Evolutionary conservation across 768 basidiomycete genomes (phyloP), one percentile per base, ranked within the genome.

Genomic region (Mycena venus): DNA sequence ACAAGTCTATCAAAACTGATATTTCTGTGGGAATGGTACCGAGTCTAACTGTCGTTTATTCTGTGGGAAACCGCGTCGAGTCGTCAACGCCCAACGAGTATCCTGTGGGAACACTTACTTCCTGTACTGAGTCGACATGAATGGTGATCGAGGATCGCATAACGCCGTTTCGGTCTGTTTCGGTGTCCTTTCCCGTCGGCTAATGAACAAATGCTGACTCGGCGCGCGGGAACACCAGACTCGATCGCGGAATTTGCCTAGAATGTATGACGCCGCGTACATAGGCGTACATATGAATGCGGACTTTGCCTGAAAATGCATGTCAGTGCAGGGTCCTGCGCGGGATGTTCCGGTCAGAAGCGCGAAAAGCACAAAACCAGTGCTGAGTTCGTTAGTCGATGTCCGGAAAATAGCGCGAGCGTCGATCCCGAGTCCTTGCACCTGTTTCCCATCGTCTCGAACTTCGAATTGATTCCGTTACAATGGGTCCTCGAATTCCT

Each of bases 191-290:
- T n/a, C 59, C 59, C n/a, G 14, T 12, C 68, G 68, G 49, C 60
- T 34, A 64, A n/a, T 27, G 59, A n/a, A n/a, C 12, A 21, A 19
- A 23, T 31, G 32, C 59, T 64, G 68, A 70, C 61, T 63, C 69
- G 61, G 58, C 34, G 60, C 60, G 60, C n/a, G 60, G 34, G 38
- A 40, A 8, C 14, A 5, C 42, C 19, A 36, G 4, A 12, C 71
- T 53, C 56, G 64, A 72, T 72, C 64, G 56, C 71, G 71, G 71
- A 72, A 72, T 66, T 72, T 72, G 42, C 71, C 71, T 66, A 65
- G 71, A 51, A 69, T 49, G 68, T 31, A 36, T 23, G 7, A 8
- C 21, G 9, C 49, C 49, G n/a, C n/a, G 21, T 61, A 40, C 17
- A 9, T n/a, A n/a, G n/a, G n/a, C n/a, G 60, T 25, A 61, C 8